Evolutionary conservation across 208 protist genomes (phyloP).

Genomic region (Acanthamoeba lugdunensis): DNA sequence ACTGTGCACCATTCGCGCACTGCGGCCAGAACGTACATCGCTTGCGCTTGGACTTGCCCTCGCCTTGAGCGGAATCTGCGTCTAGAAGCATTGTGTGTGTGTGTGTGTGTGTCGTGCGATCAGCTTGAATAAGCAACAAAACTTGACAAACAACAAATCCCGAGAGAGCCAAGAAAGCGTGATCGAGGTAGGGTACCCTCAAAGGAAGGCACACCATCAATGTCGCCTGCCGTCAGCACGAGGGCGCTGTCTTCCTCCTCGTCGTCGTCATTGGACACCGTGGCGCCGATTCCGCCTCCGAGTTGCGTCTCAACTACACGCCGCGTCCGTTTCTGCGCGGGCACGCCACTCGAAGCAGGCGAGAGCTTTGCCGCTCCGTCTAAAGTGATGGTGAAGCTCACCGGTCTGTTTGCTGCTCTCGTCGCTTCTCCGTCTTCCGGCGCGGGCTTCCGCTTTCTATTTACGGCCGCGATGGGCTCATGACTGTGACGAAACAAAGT

Average conservation of each 20-base stretch:
- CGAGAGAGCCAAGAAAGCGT: neutral
- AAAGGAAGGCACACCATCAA: neutral
- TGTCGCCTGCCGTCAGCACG: neutral
- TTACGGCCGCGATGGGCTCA: neutral
- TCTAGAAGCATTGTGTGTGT: neutral
- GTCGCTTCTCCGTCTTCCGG: neutral
- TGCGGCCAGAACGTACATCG: conserved; percentile 50
- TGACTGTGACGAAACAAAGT: no score
- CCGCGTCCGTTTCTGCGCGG: neutral
- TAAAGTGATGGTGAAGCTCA: conserved; percentile 26
- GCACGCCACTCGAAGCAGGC: neutral
- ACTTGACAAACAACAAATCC: no score
- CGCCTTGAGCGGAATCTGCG: neutral
- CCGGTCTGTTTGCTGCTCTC: neutral
- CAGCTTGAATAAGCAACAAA: no score
- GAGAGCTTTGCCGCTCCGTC: conserved; percentile 1
- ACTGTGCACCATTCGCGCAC: conserved; percentile 17
- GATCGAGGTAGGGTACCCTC: neutral
- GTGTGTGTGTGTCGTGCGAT: no score
- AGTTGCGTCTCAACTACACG: no score
- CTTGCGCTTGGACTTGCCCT: neutral
- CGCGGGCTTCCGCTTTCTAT: neutral
- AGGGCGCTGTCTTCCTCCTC: neutral
- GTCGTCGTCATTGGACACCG: neutral
- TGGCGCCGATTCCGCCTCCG: neutral